Evolutionary conservation across 1,284 basidiomycete species (phyloP).

Genomic region (Laetiporus sulphureus): DNA sequence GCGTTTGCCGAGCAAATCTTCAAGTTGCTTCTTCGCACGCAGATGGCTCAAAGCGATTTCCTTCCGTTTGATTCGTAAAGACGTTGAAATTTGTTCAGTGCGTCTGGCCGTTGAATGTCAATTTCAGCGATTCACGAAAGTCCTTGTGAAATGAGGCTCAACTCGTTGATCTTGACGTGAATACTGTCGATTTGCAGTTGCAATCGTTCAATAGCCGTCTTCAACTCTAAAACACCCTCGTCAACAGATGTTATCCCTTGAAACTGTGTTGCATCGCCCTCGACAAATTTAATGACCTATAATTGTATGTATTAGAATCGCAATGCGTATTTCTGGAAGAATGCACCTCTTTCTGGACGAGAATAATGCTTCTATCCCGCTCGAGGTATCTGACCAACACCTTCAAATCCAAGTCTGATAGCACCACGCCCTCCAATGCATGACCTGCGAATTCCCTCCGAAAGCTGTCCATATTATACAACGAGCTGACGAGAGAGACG

Average conservation of each 20-base stretch:
- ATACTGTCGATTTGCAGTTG: constrained; percentile 60
- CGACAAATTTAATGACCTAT: constrained; percentile 74
- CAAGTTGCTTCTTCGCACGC: constrained; percentile 72
- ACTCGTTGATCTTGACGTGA: constrained; percentile 67
- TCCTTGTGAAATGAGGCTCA: too few species aligned
- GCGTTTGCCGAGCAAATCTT: constrained; percentile 74
- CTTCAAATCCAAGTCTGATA: constrained; percentile 58
- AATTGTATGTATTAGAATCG: constrained; percentile 3
- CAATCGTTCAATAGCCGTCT: constrained; percentile 58
- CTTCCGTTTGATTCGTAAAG: constrained; percentile 67
- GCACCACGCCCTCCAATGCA: constrained; percentile 33
- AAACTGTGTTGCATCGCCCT: constrained; percentile 26
- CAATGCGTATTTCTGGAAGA: not conserved
- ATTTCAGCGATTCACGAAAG: too few species aligned
- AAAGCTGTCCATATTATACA: constrained; percentile 66
- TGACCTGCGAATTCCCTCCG: constrained; percentile 46
- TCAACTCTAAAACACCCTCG: constrained; percentile 67
- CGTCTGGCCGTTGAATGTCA: too few species aligned
- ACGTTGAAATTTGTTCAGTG: constrained; percentile 55
- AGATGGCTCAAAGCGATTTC: constrained; percentile 70
- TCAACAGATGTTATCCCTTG: constrained; percentile 65
- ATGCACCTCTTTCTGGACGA: constrained; percentile 57
- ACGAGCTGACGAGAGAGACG: constrained; percentile 48
- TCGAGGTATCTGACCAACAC: constrained; percentile 75
- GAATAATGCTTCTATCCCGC: constrained; percentile 63